Evolutionary conservation across 345 rosid genomes (phyloP), one percentile per base, ranked within the genome.

Genomic region (Dovyalis caffra): DNA sequence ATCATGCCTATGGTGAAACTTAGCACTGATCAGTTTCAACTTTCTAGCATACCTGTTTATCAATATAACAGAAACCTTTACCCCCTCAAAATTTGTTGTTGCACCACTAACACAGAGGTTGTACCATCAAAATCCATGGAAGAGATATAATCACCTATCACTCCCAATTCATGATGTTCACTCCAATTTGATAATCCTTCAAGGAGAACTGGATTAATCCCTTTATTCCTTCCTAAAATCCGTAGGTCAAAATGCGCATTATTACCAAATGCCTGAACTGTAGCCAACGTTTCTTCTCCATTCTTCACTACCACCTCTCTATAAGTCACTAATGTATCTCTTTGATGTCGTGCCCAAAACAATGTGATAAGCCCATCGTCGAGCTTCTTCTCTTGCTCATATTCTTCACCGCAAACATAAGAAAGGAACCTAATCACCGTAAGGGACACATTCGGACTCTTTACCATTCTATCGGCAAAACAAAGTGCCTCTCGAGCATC

Each of bases 321-420:
- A 77, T 88, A 94, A 11, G 38, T 63, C 38, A 92, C 91, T 61
- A 90, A 71, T 15, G 82, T 78, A 10, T 91, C 90, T 8, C 73
- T 3, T 66, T 88, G 95, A 58, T 90, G 88, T 74, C 85, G 87
- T 51, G 85, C 90, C 97, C 93, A 87, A 20, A 94, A 92, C 87
- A 88, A 88, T 2, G 92, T 88, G 28, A 91, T 92, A 33, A 86
- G 81, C n/a, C 97, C 95, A 73, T 92, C 95, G 64, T 92, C 92
- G 5, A 91, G 84, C 77, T 91, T 94, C 83, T 86, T 89, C 82
- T 91, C 95, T 74, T 78, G 76, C 74, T 87, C 93, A 12, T 86
- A 79, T 14, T 90, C 91, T 16, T 90, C 90, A 77, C 80, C 83
- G 18, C 74, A 73, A 79, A 90, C 81, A 16, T 37, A 15, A 2